Conservation (phyloP, 78 protist species). For the Speleostelium caveatum region DNA sequence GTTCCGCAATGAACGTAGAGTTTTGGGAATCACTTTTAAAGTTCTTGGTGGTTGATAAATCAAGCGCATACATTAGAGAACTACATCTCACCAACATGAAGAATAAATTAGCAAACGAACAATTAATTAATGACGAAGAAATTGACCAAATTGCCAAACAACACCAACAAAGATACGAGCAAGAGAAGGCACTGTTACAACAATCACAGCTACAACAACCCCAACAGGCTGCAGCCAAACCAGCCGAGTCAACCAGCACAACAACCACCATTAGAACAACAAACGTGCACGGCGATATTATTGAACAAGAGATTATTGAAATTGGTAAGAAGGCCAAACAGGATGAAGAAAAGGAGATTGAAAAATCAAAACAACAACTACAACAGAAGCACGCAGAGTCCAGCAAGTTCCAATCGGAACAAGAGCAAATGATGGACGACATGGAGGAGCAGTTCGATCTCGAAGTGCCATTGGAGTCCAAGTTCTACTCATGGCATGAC, state of each 20-base stretch:
- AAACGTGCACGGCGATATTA: not conserved
- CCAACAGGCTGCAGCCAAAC: not conserved
- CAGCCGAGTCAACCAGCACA: not conserved
- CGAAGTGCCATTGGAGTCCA: conserved; percentile 31
- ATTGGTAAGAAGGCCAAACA: not conserved
- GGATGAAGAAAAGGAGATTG: not conserved
- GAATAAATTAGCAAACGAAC: not conserved
- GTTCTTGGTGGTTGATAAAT: conserved; percentile 52
- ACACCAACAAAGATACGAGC: not conserved
- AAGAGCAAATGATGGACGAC: conserved; percentile 20
- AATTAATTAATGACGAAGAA: conserved; percentile 4
- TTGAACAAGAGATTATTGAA: not conserved
- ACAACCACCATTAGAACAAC: conserved; percentile 4
- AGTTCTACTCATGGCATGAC: conserved; percentile 92
- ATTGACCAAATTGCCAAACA: not conserved
- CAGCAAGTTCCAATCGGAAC: not conserved
- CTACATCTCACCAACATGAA: not conserved
- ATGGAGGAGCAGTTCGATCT: conserved; percentile 47
- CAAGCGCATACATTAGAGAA: conserved; percentile 25
- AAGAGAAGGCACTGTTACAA: not conserved
- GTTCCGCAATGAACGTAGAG: conserved; percentile 83
- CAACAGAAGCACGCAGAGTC: not conserved
- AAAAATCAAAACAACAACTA: conserved; percentile 61
- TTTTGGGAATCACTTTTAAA: conserved; percentile 90
- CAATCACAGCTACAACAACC: not conserved